Evolutionary conservation across 1,284 basidiomycete genomes (phyloP).

Genomic region (Xerocomus minutiporus): DNA sequence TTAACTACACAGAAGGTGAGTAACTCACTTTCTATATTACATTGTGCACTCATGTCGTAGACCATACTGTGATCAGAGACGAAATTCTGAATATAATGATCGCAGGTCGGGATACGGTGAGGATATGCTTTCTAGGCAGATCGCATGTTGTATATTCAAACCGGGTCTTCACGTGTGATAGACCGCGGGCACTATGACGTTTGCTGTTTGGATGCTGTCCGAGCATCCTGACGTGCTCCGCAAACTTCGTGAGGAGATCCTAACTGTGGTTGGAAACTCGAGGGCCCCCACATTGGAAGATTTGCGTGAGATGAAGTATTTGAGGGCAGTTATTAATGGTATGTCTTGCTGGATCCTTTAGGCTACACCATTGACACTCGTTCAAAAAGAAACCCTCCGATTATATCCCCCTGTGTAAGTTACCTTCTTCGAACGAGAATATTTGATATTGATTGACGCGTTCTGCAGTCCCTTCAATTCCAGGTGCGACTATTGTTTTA

Average conservation of each 20-base stretch:
- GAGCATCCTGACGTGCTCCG: conserved; percentile 44
- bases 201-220: conserved; percentile 51
- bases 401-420: conserved; percentile 59
- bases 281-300: conserved; percentile 48
- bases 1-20: conserved; percentile 29
- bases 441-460: conserved; percentile 1
- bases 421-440: not conserved
- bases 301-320: conserved; percentile 52
- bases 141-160: not conserved
- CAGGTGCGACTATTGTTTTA: conserved; percentile 16
- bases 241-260: conserved; percentile 53
- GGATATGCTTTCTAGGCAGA: conserved; percentile 6
- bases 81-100: conserved; percentile 50
- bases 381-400: conserved; percentile 49
- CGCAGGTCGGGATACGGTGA: conserved; percentile 49
- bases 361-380: not conserved
- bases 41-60: conserved; percentile 9
- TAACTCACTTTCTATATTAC: not conserved
- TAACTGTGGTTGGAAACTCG: conserved; percentile 42
- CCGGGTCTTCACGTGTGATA: conserved; percentile 19
- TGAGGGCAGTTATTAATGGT: conserved; percentile 60
- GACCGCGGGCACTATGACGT: conserved; percentile 53
- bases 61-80: conserved; percentile 39
- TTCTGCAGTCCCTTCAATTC: conserved; percentile 32
- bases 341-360: conserved; percentile 6